Evolutionary conservation across 768 basidiomycete species (phyloP), one percentile per base, ranked within the genome.

Genomic region (Kwoniella mangroviensis): DNA sequence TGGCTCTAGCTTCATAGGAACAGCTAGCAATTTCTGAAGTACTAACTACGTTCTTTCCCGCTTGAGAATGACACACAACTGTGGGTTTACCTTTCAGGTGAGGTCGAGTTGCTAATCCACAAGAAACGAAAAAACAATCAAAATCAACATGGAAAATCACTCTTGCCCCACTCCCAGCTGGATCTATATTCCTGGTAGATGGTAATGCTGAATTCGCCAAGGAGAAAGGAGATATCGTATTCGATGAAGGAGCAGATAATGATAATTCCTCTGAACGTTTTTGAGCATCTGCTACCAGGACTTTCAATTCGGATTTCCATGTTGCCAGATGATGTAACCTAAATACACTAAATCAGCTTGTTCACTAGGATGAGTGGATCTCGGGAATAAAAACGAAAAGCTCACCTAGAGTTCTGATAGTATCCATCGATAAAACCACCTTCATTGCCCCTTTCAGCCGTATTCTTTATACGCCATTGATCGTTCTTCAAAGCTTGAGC

Each of bases 81-180:
- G 91, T 90, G 0, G 97, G 93, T 80, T 91, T 93, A 1, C 94
- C 94, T 63, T 88, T 88, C 55, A 97, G 83, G 69, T 96, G 88
- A 0, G 93, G 92, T 1, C 94, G 86, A 67, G 86, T 88, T 2
- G 92, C 86, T 61, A 95, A 84, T 0, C 94, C 93, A n/a, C 90
- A 96, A 1, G 92, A 90, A 12, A 98, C 95, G 79, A 99, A 99
- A 86, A 98, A 98, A 72, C 90, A 93, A 78, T 99, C 97, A 73
- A 98, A 98, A 81, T 85, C 84, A 28, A 85, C 83, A 69, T 84
- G 84, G 2, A 85, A 86, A 42, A 85, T 85, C 52, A 86, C 86
- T 57, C 82, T 84, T 17, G 85, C 87, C 75, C 86, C 89, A 10
- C 41, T 54, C 0, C 45, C 65, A 15, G 72, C 69, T 11, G 70